A percentile compares a stretch with the other conserved stretches of the same genome.
Conservation (phyloP, 345 rosid species). For the Mercurialis annua region DNA sequence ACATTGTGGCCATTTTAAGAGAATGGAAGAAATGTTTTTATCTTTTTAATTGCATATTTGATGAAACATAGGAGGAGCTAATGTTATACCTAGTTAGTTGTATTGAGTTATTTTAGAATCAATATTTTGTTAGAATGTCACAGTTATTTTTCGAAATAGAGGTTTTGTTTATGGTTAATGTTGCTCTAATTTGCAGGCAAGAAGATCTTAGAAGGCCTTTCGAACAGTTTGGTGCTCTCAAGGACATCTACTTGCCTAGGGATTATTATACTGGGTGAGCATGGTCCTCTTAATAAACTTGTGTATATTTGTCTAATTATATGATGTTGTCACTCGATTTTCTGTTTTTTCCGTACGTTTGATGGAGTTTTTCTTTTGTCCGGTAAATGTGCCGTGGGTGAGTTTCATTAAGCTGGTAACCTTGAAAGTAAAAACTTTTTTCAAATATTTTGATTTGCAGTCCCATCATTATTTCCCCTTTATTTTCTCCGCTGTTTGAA, state of each 20-base stretch:
- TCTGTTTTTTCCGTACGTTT: background rate
- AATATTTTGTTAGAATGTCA: background rate
- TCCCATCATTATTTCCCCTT: background rate
- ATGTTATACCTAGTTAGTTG: background rate
- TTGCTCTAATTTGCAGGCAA: constrained; percentile 45
- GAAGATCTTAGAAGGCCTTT: constrained; percentile 84
- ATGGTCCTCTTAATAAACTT: background rate
- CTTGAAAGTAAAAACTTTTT: background rate
- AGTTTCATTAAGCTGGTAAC: background rate
- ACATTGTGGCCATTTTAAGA: too few relatives aligned
- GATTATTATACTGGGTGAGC: constrained; percentile 92
- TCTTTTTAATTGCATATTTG: background rate
- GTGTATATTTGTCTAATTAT: background rate
- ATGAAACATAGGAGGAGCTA: background rate
- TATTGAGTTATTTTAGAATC: background rate
- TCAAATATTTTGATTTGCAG: background rate
- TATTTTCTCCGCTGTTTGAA: background rate
- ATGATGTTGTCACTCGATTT: background rate
- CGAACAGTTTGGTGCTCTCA: constrained; percentile 77
- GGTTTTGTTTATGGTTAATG: background rate
- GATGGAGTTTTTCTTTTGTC: background rate
- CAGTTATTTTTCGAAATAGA: background rate
- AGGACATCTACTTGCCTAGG: constrained; percentile 90
- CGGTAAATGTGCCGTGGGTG: background rate
- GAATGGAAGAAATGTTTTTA: too few relatives aligned